phyloP scores from a whole-genome alignment of 495 filamentous ascomycete genomes.

The Chaetomium cochliodes region DNA sequence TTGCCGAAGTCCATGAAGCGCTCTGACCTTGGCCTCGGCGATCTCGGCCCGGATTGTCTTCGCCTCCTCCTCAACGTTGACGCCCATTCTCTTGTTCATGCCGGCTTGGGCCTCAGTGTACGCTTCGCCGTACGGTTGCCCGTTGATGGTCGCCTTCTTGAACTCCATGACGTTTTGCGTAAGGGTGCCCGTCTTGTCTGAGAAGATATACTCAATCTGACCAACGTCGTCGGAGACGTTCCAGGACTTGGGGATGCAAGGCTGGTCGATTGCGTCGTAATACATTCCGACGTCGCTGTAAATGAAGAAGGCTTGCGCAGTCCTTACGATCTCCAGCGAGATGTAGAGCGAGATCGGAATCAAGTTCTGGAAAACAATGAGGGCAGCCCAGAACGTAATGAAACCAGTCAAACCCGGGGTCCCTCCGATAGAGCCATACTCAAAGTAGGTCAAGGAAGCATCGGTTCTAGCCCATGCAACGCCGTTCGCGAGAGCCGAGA shows the following conservation, averaged over 20 bases:
- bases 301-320: conserved; percentile 93
- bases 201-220: conserved; percentile 99
- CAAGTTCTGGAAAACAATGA: conserved; percentile 98
- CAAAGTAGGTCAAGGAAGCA: conserved; percentile 78
- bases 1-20: conserved; percentile 68
- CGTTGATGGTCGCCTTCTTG: conserved; percentile 96
- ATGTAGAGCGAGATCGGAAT: conserved; percentile 98
- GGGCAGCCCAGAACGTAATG: conserved; percentile 90
- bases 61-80: conserved; percentile 78
- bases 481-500: conserved; percentile 82
- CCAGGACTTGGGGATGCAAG: conserved; percentile 97
- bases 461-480: conserved; percentile 71
- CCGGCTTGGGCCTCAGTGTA: conserved; percentile 96
- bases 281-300: conserved; percentile 96
- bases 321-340: conserved; percentile 92
- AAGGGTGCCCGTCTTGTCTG: conserved; percentile 96
- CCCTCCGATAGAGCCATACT: conserved; percentile 80
- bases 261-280: conserved; percentile 88
- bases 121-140: conserved; percentile 90
- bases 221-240: conserved; percentile 98
- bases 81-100: conserved; percentile 86
- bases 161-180: conserved; percentile 99
- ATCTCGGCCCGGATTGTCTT: conserved; percentile 75
- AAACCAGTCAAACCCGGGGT: conserved; percentile 78
- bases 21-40: conserved; percentile 66